Base-by-base conservation (phyloP, 108 stramenopile species). In the Fragilariopsis cylindrus region DNA sequence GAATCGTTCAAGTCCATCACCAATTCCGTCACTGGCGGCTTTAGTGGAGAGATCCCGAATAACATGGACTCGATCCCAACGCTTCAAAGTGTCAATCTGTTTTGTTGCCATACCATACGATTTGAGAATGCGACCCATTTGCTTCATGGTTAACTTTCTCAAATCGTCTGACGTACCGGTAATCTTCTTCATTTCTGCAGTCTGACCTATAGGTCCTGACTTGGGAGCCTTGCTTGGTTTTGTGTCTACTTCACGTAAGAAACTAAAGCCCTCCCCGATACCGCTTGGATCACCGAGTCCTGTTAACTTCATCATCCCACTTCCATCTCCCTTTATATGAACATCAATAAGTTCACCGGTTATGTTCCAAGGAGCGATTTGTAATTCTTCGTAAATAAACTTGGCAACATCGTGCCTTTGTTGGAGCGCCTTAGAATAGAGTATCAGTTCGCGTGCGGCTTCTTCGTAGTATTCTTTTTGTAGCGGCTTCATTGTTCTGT, bases 61-160 rank as follows among this genome's bases (percentile, higher is more conserved):
- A 45, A 91, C 87, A 71, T 96, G 95, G 7, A 96, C 95, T 18
- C 94, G 82, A 90, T 96, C 95, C 95, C 95, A 96, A 30, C 95
- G 88, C 72, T 96, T 96, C 46, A 96, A 60, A n/a, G 84, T 90
- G 45, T 90, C 79, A 64, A 96, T 92, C 19, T 94, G 63, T 54
- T 90, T 91, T 72, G 94, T 86, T 52, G 82, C 79, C 90, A 94
- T 92, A 11, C 91, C 92, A 71, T 91, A 94, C 0, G 87, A 88
- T n/a, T 87, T 84, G 44, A 93, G 82, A 48, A 93, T 77, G 44
- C 79, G 78, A 55, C 82, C 84, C 95, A 96, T 93, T 72, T 96
- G 92, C 44, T 92, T 90, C 95, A 96, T 96, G 9, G 90, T 96
- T 8, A 96, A 85, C 79, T 93, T 96, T 72, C 95, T 81, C 64